Conservation (phyloP, 202 grass and related monocot genomes). For the Panicum hallii region DNA sequence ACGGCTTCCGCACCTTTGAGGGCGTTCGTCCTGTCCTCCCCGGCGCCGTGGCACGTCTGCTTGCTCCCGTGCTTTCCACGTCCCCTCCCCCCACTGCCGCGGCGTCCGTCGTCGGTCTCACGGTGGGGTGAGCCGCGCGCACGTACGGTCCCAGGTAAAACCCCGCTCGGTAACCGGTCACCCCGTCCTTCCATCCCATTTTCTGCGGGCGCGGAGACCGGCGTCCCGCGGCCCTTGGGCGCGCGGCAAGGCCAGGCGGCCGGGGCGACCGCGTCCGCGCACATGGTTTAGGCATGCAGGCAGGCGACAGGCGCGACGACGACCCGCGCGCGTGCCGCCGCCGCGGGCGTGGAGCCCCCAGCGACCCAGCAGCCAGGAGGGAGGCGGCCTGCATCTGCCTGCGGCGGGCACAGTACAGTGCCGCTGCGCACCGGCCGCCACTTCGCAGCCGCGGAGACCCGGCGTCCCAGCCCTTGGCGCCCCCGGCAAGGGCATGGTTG, state of each 20-base stretch:
- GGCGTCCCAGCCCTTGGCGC: not conserved
- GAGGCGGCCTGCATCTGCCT: too few species aligned
- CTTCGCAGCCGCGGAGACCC: conserved; percentile 7
- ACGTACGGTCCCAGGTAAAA: conserved; percentile 3
- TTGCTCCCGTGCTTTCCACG: too few species aligned
- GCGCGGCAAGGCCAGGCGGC: conserved; percentile 21
- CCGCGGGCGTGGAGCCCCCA: not conserved
- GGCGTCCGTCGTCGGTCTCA: too few species aligned
- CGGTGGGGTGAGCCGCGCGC: not conserved
- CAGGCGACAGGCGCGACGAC: not conserved
- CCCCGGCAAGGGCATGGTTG: conserved; percentile 1
- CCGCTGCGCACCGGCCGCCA: not conserved
- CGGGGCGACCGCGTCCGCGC: conserved; percentile 3
- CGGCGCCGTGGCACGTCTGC: too few species aligned
- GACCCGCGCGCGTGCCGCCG: not conserved
- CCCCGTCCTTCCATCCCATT: not conserved
- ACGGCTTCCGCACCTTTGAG: too few species aligned
- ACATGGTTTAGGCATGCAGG: not conserved
- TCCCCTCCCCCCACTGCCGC: too few species aligned
- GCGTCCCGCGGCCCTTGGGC: conserved; percentile 2
- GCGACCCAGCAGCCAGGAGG: not conserved
- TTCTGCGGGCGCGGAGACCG: not conserved
- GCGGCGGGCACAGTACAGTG: not conserved
- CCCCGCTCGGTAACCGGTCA: not conserved
- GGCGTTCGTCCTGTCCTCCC: too few species aligned